Base-by-base conservation (phyloP, 1,284 basidiomycete genomes). In the Anthracocystis walkeri region DNA sequence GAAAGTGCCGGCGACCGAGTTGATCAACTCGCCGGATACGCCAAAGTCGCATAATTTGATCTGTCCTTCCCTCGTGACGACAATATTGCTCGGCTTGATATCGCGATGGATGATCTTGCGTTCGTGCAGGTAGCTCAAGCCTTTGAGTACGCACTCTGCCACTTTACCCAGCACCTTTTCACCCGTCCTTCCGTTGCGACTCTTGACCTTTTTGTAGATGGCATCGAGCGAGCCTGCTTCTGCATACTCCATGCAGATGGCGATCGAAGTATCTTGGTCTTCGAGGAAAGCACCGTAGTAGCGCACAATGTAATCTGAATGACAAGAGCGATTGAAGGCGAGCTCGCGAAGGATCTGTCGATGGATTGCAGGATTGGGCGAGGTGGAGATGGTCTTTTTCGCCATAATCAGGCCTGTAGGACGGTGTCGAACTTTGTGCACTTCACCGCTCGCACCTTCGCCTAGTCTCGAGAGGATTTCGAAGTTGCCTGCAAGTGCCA, bases 241-340 rank as follows among this genome's bases (percentile, higher is more conserved):
- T 86, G 94, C 89, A 79, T 88, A 92, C 86, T 99, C 97, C 93
- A 98, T 97, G 77, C 97, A 88, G 75, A 99, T 94, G 82, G 94
- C 95, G 82, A 99, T 92, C 86, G 95, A 93, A 74, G 92, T 92
- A 54, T 93, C 92, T 45, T 92, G 93, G 33, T 94, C 93, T 35
- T 94, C 92, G 86, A 98, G 92, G 87, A 96, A 99, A 18, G 95
- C 95, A 52, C 96, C 97, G 82, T 93, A 92, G 87, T 96, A 98
- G 61, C 90, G 89, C 59, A 96, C 92, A 86, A 99, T 97, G 85
- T 94, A 95, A 73, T 90, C 87, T 78, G 97, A 94, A 51, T 90
- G 88, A 64, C 92, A 94, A 45, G 90, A 90, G 41, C 93, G 91
- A 74, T 94, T 93, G 86, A 98, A 95, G 55, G 91, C 90, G 61